Conservation (phyloP, 78 protist species). For the Protostelium mycophagum region DNA sequence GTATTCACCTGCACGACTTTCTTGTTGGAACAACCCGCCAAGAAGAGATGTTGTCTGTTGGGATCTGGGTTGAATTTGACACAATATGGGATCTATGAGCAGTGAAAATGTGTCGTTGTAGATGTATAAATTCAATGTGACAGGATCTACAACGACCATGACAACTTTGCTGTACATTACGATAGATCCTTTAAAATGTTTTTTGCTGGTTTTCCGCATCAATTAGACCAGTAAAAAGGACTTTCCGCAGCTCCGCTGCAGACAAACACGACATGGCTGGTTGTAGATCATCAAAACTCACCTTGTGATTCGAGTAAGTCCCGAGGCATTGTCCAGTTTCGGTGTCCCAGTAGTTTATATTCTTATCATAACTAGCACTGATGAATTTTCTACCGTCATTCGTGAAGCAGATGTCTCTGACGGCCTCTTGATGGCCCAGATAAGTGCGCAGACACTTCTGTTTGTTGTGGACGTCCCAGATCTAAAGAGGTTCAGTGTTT, state of each 20-base stretch:
- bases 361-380: constrained; percentile 71
- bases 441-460: constrained; percentile 76
- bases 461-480: constrained; percentile 81
- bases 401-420: constrained; percentile 72
- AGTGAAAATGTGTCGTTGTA: too few species aligned
- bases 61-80: constrained; percentile 77
- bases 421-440: constrained; percentile 81
- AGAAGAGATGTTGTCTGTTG: constrained; percentile 60
- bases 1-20: constrained; percentile 50
- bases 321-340: constrained; percentile 87
- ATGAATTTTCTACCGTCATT: constrained; percentile 79
- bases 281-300: too few species aligned
- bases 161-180: too few species aligned
- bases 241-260: too few species aligned
- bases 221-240: too few species aligned
- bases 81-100: constrained; percentile 64
- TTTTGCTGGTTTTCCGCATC: too few species aligned
- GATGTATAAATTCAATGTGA: too few species aligned
- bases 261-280: too few species aligned
- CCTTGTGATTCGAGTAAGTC: constrained; percentile 45
- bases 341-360: constrained; percentile 90
- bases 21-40: constrained; percentile 79
- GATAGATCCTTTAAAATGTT: too few species aligned
- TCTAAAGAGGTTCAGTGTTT: not conserved
- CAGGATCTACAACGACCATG: too few species aligned